These are phyloP conservation scores for Niveomyces coronatus DNA, from an alignment of 2,329 filamentous ascomycete species.

Conservation along the genomic window DNA sequence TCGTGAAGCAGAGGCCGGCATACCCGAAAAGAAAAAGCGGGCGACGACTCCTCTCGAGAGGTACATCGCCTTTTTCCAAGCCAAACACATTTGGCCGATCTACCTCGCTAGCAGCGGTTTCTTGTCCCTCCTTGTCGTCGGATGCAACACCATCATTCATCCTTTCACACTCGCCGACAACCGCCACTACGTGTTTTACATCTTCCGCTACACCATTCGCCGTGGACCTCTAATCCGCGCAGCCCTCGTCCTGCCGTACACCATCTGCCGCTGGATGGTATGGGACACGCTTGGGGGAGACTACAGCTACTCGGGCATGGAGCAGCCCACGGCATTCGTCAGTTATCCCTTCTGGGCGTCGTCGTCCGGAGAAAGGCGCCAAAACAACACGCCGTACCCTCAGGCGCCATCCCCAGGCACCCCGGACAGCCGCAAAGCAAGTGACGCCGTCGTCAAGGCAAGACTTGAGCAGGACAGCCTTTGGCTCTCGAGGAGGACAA, in stretches of 20 bases:
- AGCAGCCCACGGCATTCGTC: constrained; percentile 13
- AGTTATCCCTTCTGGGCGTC: constrained; percentile 20
- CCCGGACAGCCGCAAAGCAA: constrained; percentile 2
- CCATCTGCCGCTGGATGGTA: constrained; percentile 56
- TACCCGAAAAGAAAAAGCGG: neutral
- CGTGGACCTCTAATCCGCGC: constrained; percentile 55
- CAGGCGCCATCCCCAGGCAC: constrained; percentile 8
- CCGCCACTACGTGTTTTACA: constrained; percentile 92
- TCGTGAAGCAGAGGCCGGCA: too few species aligned
- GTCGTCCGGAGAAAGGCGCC: neutral
- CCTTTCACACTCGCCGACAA: constrained; percentile 96
- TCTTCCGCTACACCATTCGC: constrained; percentile 76
- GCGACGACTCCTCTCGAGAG: constrained; percentile 7
- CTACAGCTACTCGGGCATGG: constrained; percentile 13
- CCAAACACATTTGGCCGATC: constrained; percentile 25
- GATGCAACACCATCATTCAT: constrained; percentile 86
- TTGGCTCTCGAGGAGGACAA: constrained; percentile 19
- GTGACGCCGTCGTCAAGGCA: constrained; percentile 12
- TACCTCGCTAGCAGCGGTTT: constrained; percentile 26
- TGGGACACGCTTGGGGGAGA: constrained; percentile 51
- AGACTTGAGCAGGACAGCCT: constrained; percentile 17
- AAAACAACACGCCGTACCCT: constrained; percentile 4
- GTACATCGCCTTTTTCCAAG: constrained; percentile 16
- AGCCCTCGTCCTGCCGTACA: constrained; percentile 58
- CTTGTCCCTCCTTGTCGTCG: constrained; percentile 41